Percentiles rank a stretch among this genome's conserved stretches.
phyloP scores from a whole-genome alignment of 192 early-diverging fungal species.

The Rhizoclosmatium globosum region DNA sequence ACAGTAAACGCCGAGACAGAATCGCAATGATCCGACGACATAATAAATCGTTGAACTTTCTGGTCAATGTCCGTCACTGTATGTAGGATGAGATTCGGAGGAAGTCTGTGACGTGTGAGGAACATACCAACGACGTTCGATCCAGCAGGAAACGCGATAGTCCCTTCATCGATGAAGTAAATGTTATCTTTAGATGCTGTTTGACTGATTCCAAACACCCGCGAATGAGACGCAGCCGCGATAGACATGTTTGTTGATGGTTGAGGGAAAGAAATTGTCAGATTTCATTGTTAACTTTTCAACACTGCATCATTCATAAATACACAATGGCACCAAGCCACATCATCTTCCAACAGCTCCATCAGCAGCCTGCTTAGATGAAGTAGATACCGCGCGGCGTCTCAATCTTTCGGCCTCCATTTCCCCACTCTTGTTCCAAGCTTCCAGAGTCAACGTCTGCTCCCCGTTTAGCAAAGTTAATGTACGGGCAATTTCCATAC shows the following conservation, averaged over 20 bases:
- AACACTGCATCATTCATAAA: not conserved
- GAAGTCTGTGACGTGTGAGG: constrained; percentile 6
- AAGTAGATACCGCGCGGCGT: not conserved
- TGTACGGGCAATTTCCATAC: constrained; percentile 37
- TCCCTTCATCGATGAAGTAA: constrained; percentile 61
- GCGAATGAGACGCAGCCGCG: constrained; percentile 46
- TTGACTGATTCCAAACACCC: constrained; percentile 54
- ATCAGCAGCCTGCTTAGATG: not conserved
- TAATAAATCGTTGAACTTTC: constrained; percentile 56
- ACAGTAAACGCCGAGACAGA: constrained; percentile 53
- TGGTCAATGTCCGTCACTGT: constrained; percentile 56
- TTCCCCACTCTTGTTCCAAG: constrained; percentile 33
- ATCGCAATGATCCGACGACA: constrained; percentile 46
- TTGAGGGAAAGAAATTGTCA: not conserved
- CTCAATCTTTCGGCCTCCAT: constrained; percentile 30
- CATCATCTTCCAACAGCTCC: not conserved
- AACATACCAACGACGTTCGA: constrained; percentile 55
- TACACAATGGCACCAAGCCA: not conserved
- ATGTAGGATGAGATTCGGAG: not conserved
- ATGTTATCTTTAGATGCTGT: constrained; percentile 49
- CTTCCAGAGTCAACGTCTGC: constrained; percentile 11
- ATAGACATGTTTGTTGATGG: constrained; percentile 43
- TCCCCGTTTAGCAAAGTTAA: constrained; percentile 16
- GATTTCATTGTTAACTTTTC: not conserved
- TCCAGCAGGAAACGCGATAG: constrained; percentile 58